Evolutionary conservation across 179 eudicot species (phyloP).

Genomic region (Drosera spatulata): DNA sequence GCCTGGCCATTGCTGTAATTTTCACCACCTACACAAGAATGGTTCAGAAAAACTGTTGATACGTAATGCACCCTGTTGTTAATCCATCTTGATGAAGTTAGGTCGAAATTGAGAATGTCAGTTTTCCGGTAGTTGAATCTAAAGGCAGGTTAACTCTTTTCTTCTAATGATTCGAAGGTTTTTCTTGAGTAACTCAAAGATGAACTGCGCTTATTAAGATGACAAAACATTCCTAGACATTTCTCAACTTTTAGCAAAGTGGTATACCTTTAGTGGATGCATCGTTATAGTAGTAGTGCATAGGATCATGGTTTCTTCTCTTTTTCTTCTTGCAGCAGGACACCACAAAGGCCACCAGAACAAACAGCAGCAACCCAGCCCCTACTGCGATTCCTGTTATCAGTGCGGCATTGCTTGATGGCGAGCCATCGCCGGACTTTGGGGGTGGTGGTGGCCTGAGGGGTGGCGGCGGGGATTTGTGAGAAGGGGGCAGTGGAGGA

Average conservation of each 20-base stretch:
- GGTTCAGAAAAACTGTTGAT: no score
- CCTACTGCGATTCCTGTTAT: constrained; percentile 22
- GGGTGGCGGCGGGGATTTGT: background rate
- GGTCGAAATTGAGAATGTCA: no score
- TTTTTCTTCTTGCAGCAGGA: constrained; percentile 31
- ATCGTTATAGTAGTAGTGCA: constrained; percentile 24
- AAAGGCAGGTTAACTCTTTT: no score
- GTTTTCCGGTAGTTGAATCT: no score
- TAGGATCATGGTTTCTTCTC: constrained; percentile 15
- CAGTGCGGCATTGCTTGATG: background rate
- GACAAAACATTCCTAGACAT: no score
- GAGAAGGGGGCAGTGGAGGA: background rate
- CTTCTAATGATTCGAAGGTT: no score
- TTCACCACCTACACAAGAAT: background rate
- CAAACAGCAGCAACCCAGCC: constrained; percentile 23
- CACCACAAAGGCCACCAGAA: constrained; percentile 20
- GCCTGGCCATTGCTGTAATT: background rate
- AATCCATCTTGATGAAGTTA: no score
- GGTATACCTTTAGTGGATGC: constrained; percentile 1
- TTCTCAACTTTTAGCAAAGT: no score
- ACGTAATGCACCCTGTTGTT: no score
- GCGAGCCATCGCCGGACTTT: background rate
- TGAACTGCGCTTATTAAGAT: no score
- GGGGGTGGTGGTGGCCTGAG: no score
- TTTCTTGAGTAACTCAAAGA: no score